Conservation (phyloP, 129 eudicot species). For the Rutidosis leptorrhynchoides region DNA sequence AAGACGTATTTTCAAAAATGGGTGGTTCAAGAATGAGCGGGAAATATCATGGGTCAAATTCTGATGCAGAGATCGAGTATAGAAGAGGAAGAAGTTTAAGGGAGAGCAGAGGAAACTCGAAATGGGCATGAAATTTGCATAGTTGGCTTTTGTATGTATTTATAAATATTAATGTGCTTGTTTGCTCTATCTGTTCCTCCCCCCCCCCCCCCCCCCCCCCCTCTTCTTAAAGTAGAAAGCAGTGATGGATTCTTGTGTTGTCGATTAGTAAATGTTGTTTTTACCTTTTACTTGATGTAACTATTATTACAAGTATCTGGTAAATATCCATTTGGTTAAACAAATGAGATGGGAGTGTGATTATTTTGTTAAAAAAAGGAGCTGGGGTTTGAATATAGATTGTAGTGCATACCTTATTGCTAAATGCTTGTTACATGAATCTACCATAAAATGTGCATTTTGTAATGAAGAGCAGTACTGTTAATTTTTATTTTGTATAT, state of each 20-base stretch:
- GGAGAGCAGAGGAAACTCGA: constrained; percentile 47
- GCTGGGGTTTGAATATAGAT: constrained; percentile 4
- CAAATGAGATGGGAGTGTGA: constrained; percentile 29
- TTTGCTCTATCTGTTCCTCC: constrained; percentile 10
- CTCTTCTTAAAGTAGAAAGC: constrained; percentile 6
- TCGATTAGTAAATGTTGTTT: constrained; percentile 13
- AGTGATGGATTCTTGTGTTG: constrained; percentile 31
- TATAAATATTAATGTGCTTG: constrained; percentile 9
- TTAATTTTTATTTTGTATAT: too few species aligned
- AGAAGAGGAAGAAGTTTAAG: constrained; percentile 90
- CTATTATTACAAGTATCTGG: constrained; percentile 30
- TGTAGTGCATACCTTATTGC: neutral
- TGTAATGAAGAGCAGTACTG: neutral
- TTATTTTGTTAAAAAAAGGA: constrained; percentile 28
- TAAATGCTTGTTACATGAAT: neutral
- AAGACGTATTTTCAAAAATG: constrained; percentile 63
- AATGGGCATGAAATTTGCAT: constrained; percentile 36
- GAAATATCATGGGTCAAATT: constrained; percentile 48
- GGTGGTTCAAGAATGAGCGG: constrained; percentile 47
- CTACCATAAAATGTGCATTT: neutral
- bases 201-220: neutral
- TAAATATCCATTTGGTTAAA: constrained; percentile 34
- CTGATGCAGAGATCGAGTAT: constrained; percentile 95
- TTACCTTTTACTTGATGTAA: constrained; percentile 15
- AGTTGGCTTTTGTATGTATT: constrained; percentile 35